phyloP scores from a whole-genome alignment of 768 basidiomycete species.

The Myochromella boudieri region DNA sequence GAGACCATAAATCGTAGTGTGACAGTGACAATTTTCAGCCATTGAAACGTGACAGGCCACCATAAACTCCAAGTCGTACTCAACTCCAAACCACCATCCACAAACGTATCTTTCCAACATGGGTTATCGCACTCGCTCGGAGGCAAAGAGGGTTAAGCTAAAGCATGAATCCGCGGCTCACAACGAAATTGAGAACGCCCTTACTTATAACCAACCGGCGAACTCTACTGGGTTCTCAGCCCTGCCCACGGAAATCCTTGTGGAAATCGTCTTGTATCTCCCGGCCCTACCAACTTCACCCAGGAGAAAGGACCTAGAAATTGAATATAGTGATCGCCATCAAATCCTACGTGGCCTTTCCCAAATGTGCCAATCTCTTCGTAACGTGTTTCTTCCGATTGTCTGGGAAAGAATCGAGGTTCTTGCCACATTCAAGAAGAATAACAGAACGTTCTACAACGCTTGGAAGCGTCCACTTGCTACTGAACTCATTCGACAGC shows the following conservation, averaged over 20 bases:
- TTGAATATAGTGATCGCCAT: constrained; percentile 1
- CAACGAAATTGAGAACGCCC: no score
- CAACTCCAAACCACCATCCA: no score
- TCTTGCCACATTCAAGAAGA: constrained; percentile 4
- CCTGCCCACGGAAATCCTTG: constrained; percentile 24
- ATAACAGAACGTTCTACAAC: background rate
- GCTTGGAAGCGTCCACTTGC: constrained; percentile 10
- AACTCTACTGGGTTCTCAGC: constrained; percentile 21
- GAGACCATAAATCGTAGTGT: no score
- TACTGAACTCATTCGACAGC: constrained; percentile 15
- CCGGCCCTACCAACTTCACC: constrained; percentile 19
- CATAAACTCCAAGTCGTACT: no score
- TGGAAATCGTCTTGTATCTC: constrained; percentile 22
- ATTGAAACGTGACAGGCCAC: no score
- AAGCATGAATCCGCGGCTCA: no score
- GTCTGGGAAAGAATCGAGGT: constrained; percentile 19
- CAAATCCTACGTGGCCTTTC: constrained; percentile 16
- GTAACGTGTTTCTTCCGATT: constrained; percentile 15
- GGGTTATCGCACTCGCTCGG: no score
- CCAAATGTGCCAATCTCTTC: constrained; percentile 17
- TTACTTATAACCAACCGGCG: no score
- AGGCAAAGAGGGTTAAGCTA: no score
- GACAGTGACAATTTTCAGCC: no score
- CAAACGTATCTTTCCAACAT: no score
- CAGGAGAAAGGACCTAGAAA: background rate